Percentiles rank a stretch among this genome's conserved stretches.
phyloP scores from a whole-genome alignment of 2,329 filamentous ascomycete species.

The Truncatella angustata region DNA sequence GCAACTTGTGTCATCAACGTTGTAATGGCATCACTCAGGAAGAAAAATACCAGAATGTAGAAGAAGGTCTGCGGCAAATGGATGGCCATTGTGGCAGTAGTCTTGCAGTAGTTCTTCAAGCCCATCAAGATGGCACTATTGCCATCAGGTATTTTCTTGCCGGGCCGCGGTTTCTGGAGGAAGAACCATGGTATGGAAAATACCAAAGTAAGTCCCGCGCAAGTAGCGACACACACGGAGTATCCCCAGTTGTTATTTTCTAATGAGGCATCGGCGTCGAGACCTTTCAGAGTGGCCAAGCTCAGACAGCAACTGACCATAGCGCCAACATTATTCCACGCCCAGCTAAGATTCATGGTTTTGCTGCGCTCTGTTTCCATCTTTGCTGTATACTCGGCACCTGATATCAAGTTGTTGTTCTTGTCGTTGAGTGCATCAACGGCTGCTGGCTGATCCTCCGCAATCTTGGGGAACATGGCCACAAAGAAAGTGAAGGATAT shows the following conservation, averaged over 20 bases:
- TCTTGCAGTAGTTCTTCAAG: not conserved
- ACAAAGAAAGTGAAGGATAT: not conserved
- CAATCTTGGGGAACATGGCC: constrained; percentile 3
- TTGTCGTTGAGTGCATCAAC: not conserved
- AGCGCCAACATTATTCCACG: not conserved
- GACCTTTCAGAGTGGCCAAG: not conserved
- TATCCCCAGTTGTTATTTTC: not conserved
- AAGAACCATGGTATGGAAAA: constrained; percentile 9
- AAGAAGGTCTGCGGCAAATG: not conserved
- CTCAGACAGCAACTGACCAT: not conserved
- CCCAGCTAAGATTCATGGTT: not conserved
- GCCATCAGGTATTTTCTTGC: not conserved
- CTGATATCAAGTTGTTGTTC: not conserved
- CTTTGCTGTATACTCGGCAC: not conserved
- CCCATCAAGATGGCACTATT: not conserved
- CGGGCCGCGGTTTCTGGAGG: not conserved
- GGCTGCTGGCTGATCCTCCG: not conserved
- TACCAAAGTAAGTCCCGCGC: not conserved
- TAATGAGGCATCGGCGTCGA: constrained; percentile 3
- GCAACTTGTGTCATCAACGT: not conserved
- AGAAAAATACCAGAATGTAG: constrained; percentile 1
- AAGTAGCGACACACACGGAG: not conserved
- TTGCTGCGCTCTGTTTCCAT: not conserved
- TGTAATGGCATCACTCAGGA: not conserved
- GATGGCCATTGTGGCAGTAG: not conserved